These are phyloP conservation scores for Lophiotrema nucula DNA, from an alignment of 495 filamentous ascomycete species.

Conservation along the genomic window DNA sequence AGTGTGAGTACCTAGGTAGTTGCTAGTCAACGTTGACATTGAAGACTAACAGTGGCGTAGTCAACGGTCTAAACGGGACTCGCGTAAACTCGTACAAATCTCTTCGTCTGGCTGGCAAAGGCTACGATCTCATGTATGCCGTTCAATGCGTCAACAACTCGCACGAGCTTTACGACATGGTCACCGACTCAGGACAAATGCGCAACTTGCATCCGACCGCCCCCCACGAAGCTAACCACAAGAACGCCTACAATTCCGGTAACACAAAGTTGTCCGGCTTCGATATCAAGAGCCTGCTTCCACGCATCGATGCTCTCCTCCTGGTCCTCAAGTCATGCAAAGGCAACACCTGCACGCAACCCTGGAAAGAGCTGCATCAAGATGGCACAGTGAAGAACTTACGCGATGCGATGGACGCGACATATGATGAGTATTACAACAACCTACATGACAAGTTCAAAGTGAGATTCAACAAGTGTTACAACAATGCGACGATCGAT, in stretches of 20 bases:
- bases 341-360: constrained; percentile 53
- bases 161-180: constrained; percentile 64
- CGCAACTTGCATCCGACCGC: constrained; percentile 53
- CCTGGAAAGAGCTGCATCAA: constrained; percentile 61
- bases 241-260: constrained; percentile 2
- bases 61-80: neutral
- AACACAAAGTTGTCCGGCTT: constrained; percentile 45
- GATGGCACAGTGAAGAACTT: constrained; percentile 44
- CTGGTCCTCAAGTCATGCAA: constrained; percentile 67
- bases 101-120: constrained; percentile 53
- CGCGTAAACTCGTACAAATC: constrained; percentile 67
- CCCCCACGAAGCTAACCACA: constrained; percentile 1
- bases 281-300: constrained; percentile 46
- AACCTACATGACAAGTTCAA: neutral
- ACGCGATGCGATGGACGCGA: constrained; percentile 35
- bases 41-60: neutral
- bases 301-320: constrained; percentile 59
- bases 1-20: neutral
- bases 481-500: neutral
- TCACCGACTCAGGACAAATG: constrained; percentile 60
- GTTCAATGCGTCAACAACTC: constrained; percentile 63
- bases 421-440: constrained; percentile 1
- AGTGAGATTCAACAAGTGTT: neutral
- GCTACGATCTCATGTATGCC: constrained; percentile 61
- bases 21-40: neutral